phyloP scores from a whole-genome alignment of 345 rosid species.

The Murraya koenigii region DNA sequence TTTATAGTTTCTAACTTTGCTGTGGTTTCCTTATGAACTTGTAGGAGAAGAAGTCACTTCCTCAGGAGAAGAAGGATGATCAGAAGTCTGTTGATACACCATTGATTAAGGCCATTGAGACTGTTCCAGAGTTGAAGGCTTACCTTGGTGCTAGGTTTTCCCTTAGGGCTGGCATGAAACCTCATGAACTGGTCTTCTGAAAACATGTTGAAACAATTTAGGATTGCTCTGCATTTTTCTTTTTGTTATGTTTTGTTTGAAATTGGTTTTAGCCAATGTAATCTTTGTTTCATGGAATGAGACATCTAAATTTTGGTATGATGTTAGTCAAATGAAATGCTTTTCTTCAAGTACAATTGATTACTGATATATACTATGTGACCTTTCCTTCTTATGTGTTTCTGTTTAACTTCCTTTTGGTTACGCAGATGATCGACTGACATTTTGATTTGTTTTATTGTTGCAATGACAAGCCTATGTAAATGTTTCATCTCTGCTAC shows the following conservation, averaged over 20 bases:
- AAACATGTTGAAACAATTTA: neutral
- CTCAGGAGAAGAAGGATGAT: slow-evolving; percentile 78
- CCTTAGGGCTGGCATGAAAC: slow-evolving; percentile 74
- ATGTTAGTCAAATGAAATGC: slow-evolving; percentile 12
- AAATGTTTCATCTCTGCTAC: neutral
- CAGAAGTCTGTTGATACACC: slow-evolving; percentile 68
- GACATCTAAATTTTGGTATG: slow-evolving; percentile 21
- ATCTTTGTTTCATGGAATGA: slow-evolving; percentile 12
- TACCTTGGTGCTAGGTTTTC: slow-evolving; percentile 88
- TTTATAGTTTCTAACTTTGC: neutral
- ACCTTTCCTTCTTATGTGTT: neutral
- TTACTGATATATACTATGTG: slow-evolving; percentile 3
- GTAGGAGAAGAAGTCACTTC: slow-evolving; percentile 66
- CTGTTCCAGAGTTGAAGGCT: slow-evolving; percentile 69
- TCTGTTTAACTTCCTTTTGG: neutral
- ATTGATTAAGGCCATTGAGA: slow-evolving; percentile 61
- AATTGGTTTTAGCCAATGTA: slow-evolving; percentile 16
- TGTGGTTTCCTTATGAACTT: neutral
- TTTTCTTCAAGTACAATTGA: neutral
- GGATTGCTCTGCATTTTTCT: neutral
- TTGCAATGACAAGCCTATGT: too few species aligned
- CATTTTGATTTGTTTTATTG: neutral
- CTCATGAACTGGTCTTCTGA: slow-evolving; percentile 75
- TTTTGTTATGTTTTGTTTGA: slow-evolving; percentile 15
- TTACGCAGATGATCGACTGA: neutral